Evolutionary conservation across 176 grass and related monocot species (phyloP).

Genomic region (Oryza longistaminata): DNA sequence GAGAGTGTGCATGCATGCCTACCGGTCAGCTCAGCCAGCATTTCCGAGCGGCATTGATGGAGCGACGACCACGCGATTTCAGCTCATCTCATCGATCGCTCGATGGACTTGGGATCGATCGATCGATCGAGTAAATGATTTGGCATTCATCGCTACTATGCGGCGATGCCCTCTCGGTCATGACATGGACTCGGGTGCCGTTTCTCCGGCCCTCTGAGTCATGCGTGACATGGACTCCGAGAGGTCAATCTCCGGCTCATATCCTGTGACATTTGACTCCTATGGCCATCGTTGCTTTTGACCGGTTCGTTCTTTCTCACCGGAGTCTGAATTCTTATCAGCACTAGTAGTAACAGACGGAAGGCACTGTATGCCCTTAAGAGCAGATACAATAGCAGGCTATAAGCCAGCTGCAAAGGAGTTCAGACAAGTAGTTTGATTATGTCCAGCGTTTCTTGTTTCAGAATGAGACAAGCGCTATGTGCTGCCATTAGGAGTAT

Average conservation of each 20-base stretch:
- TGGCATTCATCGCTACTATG: background rate
- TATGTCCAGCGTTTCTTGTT: background rate
- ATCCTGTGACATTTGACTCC: no score
- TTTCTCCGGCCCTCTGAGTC: background rate
- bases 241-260: background rate
- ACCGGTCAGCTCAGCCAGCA: slow-evolving; percentile 4
- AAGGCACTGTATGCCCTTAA: no score
- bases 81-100: background rate
- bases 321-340: background rate
- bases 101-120: background rate
- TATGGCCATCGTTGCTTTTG: background rate
- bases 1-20: background rate
- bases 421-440: slow-evolving; percentile 16
- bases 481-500: background rate
- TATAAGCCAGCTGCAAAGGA: background rate
- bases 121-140: background rate
- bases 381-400: no score
- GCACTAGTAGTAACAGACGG: background rate
- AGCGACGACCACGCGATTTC: background rate
- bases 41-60: slow-evolving; percentile 34
- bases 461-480: background rate
- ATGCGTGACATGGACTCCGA: background rate
- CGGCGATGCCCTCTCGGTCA: no score
- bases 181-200: no score
- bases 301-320: background rate